Evolutionary conservation across 352 stramenopile species (phyloP).

Genomic region (Phytophthora multivora): DNA sequence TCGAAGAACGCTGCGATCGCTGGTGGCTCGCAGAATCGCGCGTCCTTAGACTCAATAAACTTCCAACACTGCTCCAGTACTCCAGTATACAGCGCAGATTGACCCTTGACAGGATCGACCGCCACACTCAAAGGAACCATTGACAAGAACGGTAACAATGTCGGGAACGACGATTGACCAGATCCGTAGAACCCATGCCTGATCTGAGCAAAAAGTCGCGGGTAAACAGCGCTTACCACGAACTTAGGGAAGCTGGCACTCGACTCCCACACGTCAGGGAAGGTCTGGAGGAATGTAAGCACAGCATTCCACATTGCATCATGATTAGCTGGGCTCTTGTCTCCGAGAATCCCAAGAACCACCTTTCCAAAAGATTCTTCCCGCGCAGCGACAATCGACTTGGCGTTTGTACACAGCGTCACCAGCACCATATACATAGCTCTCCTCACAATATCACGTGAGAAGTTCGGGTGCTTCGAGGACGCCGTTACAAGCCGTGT

Average conservation of each 20-base stretch:
- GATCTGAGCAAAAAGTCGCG: slow-evolving; percentile 72
- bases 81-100: slow-evolving; percentile 60
- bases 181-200: slow-evolving; percentile 83
- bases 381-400: slow-evolving; percentile 43
- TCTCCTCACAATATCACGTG: slow-evolving; percentile 67
- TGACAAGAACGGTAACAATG: slow-evolving; percentile 73
- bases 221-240: slow-evolving; percentile 60
- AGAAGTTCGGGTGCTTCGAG: slow-evolving; percentile 82
- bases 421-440: slow-evolving; percentile 65
- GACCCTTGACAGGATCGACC: slow-evolving; percentile 43
- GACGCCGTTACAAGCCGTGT: slow-evolving; percentile 51
- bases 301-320: slow-evolving; percentile 77
- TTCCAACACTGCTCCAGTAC: slow-evolving; percentile 76
- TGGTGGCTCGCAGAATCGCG: slow-evolving; percentile 54
- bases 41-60: slow-evolving; percentile 62
- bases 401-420: slow-evolving; percentile 51
- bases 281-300: slow-evolving; percentile 70
- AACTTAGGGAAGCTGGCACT: slow-evolving; percentile 64
- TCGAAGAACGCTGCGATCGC: slow-evolving; percentile 74
- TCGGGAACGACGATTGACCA: slow-evolving; percentile 66
- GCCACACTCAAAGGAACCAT: slow-evolving; percentile 68
- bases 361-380: slow-evolving; percentile 76
- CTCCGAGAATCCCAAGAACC: slow-evolving; percentile 64
- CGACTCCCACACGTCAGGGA: slow-evolving; percentile 49
- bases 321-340: slow-evolving; percentile 74